Evolutionary conservation across 2,329 filamentous ascomycete species (phyloP), one percentile per base, ranked within the genome.

Genomic region (Rutstroemia sp.): DNA sequence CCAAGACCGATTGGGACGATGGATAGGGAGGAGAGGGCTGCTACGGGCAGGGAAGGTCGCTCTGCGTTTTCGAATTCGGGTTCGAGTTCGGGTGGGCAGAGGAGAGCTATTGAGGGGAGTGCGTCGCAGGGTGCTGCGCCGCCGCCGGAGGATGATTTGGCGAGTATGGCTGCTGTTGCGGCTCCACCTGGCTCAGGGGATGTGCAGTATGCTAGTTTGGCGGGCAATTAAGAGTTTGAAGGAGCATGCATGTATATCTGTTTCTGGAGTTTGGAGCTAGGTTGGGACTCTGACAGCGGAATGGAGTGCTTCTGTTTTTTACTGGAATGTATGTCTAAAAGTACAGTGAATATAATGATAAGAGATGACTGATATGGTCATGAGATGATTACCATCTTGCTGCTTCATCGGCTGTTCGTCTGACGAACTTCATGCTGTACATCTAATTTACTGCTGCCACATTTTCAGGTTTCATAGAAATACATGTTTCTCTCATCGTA

Each of bases 1-100:
- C 92, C 95, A 16, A 94, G 91, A 75, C 87, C 92, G 1, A 79
- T 99, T 56, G 94, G 96, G 56, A 95, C 83, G 23, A 88, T 97
- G 84, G 89, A 95, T 61, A 86, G 87, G 60, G 91, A 96, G 54
- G 82, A 95, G 70, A 81, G 92, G 45, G 79, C 87, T 63, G 82
- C 87, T 67, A 90, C 95, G 76, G 84, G 92, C 21, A 82, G 85
- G 38, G 90, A 95, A 66, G 92, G 88, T 2, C 76, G 88, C 48
- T 78, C 79, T 16, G 79, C 80, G 1, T 82, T 79, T 60, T 78
- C 70, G 46, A 75, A 71, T 55, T 73, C 71, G 60, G 76, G 71
- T 30, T 48, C 57, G 66, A 25, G 46, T 55, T 38, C 46, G 30
- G 73, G 73, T 57, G 71, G 71, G 49, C 69, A 64, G 61, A 59